These are phyloP conservation scores for Penicillium cosmopolitanum DNA, from an alignment of 495 filamentous ascomycete species.

Conservation along the genomic window DNA sequence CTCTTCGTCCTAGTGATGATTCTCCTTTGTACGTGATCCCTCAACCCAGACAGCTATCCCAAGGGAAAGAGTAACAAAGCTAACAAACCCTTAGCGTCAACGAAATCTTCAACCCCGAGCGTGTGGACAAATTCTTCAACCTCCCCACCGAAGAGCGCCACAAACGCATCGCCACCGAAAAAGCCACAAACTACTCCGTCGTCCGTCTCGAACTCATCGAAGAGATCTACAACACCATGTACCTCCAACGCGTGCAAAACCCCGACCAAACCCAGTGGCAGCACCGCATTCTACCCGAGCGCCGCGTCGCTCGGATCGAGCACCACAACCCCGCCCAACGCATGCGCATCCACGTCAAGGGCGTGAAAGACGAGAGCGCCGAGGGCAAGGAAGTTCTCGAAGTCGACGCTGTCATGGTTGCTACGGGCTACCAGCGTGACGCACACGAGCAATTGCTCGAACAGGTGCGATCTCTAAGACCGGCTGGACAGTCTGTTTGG, in stretches of 20 bases:
- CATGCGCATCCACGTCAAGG: slow-evolving; percentile 42
- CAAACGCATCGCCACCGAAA: slow-evolving; percentile 64
- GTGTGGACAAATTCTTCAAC: slow-evolving; percentile 72
- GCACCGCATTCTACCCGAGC: slow-evolving; percentile 72
- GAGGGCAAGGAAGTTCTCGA: slow-evolving; percentile 63
- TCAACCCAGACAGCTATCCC: too few species aligned
- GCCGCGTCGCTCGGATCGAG: slow-evolving; percentile 63
- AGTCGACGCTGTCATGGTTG: slow-evolving; percentile 80
- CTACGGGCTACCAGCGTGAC: slow-evolving; percentile 82
- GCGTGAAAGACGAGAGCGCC: slow-evolving; percentile 28
- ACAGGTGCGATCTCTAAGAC: slow-evolving; percentile 64
- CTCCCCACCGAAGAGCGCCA: slow-evolving; percentile 63
- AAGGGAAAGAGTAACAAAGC: neutral
- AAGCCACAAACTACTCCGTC: slow-evolving; percentile 90
- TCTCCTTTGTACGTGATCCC: slow-evolving; percentile 82
- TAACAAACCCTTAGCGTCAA: slow-evolving; percentile 71
- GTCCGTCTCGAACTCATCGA: slow-evolving; percentile 88
- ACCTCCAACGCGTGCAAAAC: slow-evolving; percentile 76
- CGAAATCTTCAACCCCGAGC: slow-evolving; percentile 89
- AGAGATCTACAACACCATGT: slow-evolving; percentile 80
- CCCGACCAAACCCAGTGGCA: slow-evolving; percentile 74
- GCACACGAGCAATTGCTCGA: slow-evolving; percentile 78
- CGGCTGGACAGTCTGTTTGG: slow-evolving; percentile 47
- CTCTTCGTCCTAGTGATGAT: slow-evolving; percentile 89
- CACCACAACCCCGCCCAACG: slow-evolving; percentile 48